phyloP scores from a whole-genome alignment of 371 early-diverging fungal genomes.

The Mucor piriformis region DNA sequence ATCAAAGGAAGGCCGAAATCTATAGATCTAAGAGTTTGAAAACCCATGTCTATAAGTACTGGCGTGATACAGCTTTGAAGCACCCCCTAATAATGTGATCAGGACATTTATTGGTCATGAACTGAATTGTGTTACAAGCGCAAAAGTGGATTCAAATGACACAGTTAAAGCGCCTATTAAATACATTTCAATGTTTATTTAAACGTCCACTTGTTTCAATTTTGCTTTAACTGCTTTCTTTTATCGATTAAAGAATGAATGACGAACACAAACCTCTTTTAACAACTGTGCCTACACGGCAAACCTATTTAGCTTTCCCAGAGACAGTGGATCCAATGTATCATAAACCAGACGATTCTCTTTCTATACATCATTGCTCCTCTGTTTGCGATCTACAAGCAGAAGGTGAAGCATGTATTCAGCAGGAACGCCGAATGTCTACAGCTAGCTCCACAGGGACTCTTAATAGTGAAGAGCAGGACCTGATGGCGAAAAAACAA shows the following conservation, averaged over 20 bases:
- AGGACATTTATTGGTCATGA: no score
- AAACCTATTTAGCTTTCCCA: slow-evolving; percentile 6
- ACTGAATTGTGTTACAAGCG: no score
- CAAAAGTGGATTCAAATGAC: no score
- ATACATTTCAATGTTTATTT: no score
- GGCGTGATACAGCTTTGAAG: no score
- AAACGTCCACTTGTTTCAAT: no score
- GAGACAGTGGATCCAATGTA: slow-evolving; percentile 10
- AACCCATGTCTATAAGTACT: no score
- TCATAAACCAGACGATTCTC: not conserved
- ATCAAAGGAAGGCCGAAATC: no score
- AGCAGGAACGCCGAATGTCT: not conserved
- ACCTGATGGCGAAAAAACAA: not conserved
- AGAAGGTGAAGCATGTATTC: not conserved
- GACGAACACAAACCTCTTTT: slow-evolving; percentile 5
- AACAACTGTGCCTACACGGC: slow-evolving; percentile 9
- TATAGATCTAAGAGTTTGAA: no score
- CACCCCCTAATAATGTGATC: no score
- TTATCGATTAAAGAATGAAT: not conserved
- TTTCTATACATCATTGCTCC: not conserved
- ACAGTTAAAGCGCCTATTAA: no score
- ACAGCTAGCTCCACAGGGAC: not conserved
- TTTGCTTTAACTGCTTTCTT: no score
- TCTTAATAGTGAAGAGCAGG: not conserved
- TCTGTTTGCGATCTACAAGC: not conserved